A percentile compares a stretch with the other conserved stretches of the same genome.
Conservation (phyloP, 1,284 basidiomycete species). For the Ceratobasidium sp. region DNA sequence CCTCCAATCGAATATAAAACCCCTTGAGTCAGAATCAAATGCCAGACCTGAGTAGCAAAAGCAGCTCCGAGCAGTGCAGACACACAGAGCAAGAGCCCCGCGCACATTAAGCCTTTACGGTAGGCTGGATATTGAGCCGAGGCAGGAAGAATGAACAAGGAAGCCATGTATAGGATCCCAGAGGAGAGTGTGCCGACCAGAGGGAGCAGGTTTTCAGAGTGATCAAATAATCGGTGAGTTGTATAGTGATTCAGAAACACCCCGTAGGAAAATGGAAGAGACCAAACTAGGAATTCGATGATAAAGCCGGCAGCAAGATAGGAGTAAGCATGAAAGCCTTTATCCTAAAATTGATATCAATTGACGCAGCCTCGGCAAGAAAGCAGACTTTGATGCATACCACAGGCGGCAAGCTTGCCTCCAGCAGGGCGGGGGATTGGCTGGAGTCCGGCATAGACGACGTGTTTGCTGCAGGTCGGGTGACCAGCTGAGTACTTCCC, state of each 20-base stretch:
- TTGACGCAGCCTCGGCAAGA: background rate
- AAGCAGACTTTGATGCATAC: background rate
- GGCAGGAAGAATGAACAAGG: conserved; percentile 48
- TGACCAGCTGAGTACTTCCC: background rate
- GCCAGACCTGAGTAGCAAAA: conserved; percentile 48
- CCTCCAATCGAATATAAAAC: conserved; percentile 50
- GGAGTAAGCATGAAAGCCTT: conserved; percentile 50
- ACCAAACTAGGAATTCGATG: conserved; percentile 50
- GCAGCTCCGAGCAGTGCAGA: conserved; percentile 47
- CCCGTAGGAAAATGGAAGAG: conserved; percentile 49
- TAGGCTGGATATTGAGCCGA: conserved; percentile 46
- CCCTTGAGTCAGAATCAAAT: conserved; percentile 50
- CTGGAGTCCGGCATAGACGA: background rate
- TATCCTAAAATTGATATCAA: conserved; percentile 28
- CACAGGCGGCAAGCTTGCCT: conserved; percentile 22
- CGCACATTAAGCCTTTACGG: conserved; percentile 42
- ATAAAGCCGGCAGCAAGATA: conserved; percentile 50
- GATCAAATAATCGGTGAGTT: conserved; percentile 37
- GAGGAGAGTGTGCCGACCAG: conserved; percentile 51
- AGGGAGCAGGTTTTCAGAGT: conserved; percentile 45
- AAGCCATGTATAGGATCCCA: conserved; percentile 50
- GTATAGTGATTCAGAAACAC: conserved; percentile 51
- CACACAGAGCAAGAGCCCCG: conserved; percentile 47
- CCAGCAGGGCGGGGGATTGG: background rate
- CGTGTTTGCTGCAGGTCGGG: background rate